These are phyloP conservation scores for Monosporozyma siamensis DNA, from an alignment of 805 yeast species.

Conservation along the genomic window DNA sequence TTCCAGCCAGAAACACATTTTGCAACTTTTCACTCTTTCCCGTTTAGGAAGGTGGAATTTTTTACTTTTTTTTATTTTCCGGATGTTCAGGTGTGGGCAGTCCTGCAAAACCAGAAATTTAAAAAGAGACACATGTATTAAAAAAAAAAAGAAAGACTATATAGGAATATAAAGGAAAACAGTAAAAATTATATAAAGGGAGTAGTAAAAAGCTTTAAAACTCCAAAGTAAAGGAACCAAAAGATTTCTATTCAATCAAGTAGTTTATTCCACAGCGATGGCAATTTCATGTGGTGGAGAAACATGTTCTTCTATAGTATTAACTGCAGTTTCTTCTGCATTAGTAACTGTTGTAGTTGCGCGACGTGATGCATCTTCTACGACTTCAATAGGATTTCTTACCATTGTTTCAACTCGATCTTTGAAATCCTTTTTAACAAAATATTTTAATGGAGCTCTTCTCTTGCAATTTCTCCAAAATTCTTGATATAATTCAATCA, in stretches of 20 bases:
- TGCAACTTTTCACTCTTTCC: too few relatives aligned
- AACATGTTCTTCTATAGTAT: neutral
- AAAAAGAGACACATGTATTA: neutral
- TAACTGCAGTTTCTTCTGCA: neutral
- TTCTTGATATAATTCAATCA: slow-evolving; percentile 28
- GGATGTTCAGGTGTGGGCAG: neutral
- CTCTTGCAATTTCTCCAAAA: slow-evolving; percentile 4
- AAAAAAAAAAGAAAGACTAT: too few relatives aligned
- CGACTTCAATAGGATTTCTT: neutral
- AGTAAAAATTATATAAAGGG: too few relatives aligned
- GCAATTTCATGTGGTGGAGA: slow-evolving; percentile 4
- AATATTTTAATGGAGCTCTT: slow-evolving; percentile 1
- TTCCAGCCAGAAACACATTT: too few relatives aligned
- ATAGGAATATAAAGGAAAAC: too few relatives aligned
- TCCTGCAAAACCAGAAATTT: neutral
- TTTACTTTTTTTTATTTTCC: too few relatives aligned
- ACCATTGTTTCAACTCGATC: neutral
- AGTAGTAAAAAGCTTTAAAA: too few relatives aligned
- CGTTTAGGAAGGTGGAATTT: too few relatives aligned
- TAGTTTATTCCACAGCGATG: slow-evolving; percentile 3
- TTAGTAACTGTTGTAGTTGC: neutral
- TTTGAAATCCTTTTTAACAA: neutral
- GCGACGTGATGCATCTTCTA: neutral
- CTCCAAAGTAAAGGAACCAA: too few relatives aligned
- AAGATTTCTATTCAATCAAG: too few relatives aligned